phyloP scores from a whole-genome alignment of 345 rosid genomes.

The Camelina sativa region DNA sequence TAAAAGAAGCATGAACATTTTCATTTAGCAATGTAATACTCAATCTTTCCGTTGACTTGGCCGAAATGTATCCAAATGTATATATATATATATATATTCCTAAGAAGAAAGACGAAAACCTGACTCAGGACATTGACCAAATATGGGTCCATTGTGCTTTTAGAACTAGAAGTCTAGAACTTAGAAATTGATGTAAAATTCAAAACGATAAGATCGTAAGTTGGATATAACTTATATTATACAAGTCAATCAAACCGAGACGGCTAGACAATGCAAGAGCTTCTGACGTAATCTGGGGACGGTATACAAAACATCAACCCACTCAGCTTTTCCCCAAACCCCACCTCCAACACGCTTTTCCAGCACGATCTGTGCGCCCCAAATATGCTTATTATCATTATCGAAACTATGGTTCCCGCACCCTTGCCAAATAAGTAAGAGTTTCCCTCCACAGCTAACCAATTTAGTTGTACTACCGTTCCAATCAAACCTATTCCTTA shows the following conservation, averaged over 20 bases:
- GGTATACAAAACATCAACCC: neutral
- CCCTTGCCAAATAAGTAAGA: neutral
- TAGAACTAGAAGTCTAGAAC: too few relatives aligned
- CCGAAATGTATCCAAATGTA: too few relatives aligned
- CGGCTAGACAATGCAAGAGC: neutral
- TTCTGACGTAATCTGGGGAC: neutral
- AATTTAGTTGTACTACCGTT: too few relatives aligned
- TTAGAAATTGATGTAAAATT: too few relatives aligned
- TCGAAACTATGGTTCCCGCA: neutral
- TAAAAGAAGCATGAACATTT: too few relatives aligned
- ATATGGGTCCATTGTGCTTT: too few relatives aligned
- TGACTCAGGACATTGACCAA: too few relatives aligned
- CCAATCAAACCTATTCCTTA: neutral
- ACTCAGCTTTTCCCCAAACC: neutral
- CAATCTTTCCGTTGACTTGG: too few relatives aligned
- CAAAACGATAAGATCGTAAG: neutral
- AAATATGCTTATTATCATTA: neutral
- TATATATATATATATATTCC: too few relatives aligned
- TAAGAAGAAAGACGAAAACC: too few relatives aligned
- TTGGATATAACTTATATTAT: neutral
- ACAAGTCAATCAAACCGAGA: slow-evolving; percentile 11
- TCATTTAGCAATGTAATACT: too few relatives aligned
- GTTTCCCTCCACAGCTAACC: neutral
- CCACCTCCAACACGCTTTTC: neutral
- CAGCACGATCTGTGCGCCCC: neutral